These are phyloP conservation scores for Massariosphaeria phaeospora DNA, from an alignment of 495 filamentous ascomycete genomes.

Conservation along the genomic window DNA sequence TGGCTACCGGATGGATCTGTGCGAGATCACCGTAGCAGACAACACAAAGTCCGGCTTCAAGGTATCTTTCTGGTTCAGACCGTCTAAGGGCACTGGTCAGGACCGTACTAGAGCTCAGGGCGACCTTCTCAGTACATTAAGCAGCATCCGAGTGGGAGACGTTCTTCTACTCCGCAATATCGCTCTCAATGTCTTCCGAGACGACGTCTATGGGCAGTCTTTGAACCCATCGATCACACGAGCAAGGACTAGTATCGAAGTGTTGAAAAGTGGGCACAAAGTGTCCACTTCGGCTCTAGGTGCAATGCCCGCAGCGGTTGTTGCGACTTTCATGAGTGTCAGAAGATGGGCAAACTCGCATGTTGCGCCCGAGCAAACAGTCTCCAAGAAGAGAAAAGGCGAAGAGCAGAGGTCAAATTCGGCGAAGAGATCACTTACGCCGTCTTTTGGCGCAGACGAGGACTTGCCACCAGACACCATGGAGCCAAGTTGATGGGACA, in stretches of 20 bases:
- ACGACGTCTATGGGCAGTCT: conserved; percentile 66
- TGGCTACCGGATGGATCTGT: conserved; percentile 50
- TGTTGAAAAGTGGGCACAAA: conserved; percentile 52
- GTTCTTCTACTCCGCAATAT: conserved; percentile 72
- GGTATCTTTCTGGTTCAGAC: conserved; percentile 70
- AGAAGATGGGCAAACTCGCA: conserved; percentile 70
- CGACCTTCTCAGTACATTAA: conserved; percentile 44
- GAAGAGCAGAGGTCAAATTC: not conserved
- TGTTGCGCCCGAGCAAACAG: conserved; percentile 46
- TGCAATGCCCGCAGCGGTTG: conserved; percentile 6
- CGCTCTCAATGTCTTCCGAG: conserved; percentile 66
- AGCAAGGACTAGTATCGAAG: conserved; percentile 63
- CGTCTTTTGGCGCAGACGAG: not conserved
- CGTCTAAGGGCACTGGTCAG: not conserved
- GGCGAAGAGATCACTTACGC: not conserved
- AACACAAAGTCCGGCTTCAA: conserved; percentile 77
- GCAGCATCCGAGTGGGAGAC: conserved; percentile 59
- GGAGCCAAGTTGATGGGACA: not conserved
- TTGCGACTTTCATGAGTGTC: conserved; percentile 60
- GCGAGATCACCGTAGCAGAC: conserved; percentile 80
- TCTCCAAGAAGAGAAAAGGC: conserved; percentile 40
- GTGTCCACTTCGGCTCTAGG: conserved; percentile 46
- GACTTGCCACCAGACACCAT: conserved; percentile 23
- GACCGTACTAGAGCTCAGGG: conserved; percentile 24
- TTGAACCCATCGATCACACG: conserved; percentile 53